Evolutionary conservation across 345 rosid species (phyloP).

Genomic region (Hevea brasiliensis): DNA sequence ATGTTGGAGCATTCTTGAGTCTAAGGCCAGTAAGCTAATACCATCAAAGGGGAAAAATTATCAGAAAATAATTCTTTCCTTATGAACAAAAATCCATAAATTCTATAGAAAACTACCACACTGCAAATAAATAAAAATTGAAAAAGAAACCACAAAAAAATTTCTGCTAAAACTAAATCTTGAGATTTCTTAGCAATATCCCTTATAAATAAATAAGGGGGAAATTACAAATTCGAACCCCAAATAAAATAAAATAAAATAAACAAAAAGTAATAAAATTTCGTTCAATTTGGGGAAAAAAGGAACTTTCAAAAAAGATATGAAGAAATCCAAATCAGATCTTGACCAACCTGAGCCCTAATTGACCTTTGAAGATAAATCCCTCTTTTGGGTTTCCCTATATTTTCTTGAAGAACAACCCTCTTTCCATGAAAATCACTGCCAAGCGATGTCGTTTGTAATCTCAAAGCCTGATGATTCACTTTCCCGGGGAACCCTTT

Average conservation of each 20-base stretch:
- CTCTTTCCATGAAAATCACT: constrained; percentile 51
- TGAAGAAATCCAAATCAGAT: background rate
- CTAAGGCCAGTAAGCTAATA: constrained; percentile 44
- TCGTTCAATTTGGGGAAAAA: background rate
- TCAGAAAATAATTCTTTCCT: background rate
- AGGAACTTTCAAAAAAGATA: background rate
- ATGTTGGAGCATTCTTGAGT: constrained; percentile 61
- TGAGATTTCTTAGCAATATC: background rate
- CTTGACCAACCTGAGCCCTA: constrained; percentile 56
- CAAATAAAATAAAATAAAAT: background rate
- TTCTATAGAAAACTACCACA: background rate
- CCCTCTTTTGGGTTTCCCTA: constrained; percentile 26
- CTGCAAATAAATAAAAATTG: background rate
- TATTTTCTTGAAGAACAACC: constrained; percentile 33
- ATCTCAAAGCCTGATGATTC: constrained; percentile 37
- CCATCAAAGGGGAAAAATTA: background rate
- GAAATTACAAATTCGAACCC: background rate
- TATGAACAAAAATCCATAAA: background rate
- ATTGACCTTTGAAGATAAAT: constrained; percentile 30
- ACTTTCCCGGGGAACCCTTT: constrained; percentile 38
- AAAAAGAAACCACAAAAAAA: background rate
- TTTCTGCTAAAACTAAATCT: background rate
- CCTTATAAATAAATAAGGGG: background rate
- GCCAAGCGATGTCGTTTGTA: background rate
- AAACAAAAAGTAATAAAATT: background rate